phyloP scores from a whole-genome alignment of 768 basidiomycete species.

The Rubroboletus pulcherrimus region DNA sequence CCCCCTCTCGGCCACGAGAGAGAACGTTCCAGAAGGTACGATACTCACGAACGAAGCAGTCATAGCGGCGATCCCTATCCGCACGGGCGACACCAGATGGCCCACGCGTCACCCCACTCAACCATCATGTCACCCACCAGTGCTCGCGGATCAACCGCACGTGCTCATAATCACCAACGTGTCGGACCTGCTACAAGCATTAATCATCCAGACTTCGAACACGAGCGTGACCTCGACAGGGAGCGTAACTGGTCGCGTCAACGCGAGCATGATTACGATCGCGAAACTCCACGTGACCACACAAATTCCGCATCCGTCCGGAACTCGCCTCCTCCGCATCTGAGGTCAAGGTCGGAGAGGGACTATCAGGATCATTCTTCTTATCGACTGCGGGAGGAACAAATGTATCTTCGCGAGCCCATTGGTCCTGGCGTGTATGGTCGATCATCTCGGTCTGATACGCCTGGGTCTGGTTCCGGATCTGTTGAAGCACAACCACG shows the following conservation, averaged over 20 bases:
- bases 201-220: slow-evolving; percentile 36
- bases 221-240: slow-evolving; percentile 46
- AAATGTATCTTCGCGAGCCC: slow-evolving; percentile 30
- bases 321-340: slow-evolving; percentile 42
- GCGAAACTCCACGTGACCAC: slow-evolving; percentile 34
- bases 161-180: slow-evolving; percentile 64
- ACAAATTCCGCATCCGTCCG: slow-evolving; percentile 27
- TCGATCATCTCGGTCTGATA: slow-evolving; percentile 51
- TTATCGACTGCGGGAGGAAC: slow-evolving; percentile 30
- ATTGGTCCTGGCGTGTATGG: slow-evolving; percentile 29
- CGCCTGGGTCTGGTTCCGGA: slow-evolving; percentile 55
- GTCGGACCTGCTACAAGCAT: slow-evolving; percentile 59
- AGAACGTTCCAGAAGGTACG: slow-evolving; percentile 47
- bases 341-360: slow-evolving; percentile 35
- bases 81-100: slow-evolving; percentile 30
- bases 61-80: slow-evolving; percentile 34
- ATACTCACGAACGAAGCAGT: slow-evolving; percentile 39
- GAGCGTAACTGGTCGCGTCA: slow-evolving; percentile 37
- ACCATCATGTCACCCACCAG: slow-evolving; percentile 35
- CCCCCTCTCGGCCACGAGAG: slow-evolving; percentile 44
- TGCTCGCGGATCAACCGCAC: slow-evolving; percentile 34
- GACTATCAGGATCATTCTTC: slow-evolving; percentile 30
- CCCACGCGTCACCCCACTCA: slow-evolving; percentile 33
- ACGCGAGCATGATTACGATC: slow-evolving; percentile 43
- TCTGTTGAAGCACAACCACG: slow-evolving; percentile 48